These are phyloP conservation scores for Danielia reshetovae DNA, from an alignment of 805 yeast genomes.

Conservation along the genomic window DNA sequence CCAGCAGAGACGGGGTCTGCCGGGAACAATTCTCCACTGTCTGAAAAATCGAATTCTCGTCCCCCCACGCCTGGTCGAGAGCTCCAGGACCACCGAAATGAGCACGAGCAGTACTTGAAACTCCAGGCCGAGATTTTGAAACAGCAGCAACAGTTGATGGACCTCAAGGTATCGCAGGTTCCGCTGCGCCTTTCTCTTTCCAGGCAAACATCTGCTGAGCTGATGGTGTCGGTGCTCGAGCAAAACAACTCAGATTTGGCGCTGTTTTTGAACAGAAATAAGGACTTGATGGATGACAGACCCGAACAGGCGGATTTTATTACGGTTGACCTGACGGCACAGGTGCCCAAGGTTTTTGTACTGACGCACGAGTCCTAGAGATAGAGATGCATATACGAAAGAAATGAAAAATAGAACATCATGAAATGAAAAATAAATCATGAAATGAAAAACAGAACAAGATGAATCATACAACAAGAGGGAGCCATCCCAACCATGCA, in stretches of 20 bases:
- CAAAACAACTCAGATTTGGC: constrained; percentile 8
- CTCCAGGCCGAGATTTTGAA: constrained; percentile 35
- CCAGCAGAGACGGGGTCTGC: background rate
- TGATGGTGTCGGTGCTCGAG: constrained; percentile 13
- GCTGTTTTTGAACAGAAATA: constrained; percentile 13
- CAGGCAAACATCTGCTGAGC: constrained; percentile 13
- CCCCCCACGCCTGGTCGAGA: background rate
- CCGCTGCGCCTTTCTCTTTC: constrained; percentile 10
- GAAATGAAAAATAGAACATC: no score
- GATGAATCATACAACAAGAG: no score
- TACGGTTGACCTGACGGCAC: constrained; percentile 5
- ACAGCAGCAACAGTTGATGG: constrained; percentile 34
- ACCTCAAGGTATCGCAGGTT: constrained; percentile 10
- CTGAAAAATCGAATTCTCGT: background rate
- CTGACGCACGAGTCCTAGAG: constrained; percentile 14
- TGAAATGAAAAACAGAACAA: no score
- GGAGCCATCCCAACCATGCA: no score
- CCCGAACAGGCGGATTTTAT: background rate
- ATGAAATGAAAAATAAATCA: no score
- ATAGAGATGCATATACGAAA: no score
- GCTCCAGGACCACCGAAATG: constrained; percentile 16
- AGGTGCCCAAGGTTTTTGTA: constrained; percentile 14
- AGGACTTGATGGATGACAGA: constrained; percentile 7
- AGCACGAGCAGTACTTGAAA: constrained; percentile 34
- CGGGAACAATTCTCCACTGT: background rate